Percentiles rank a stretch among this genome's conserved stretches.
phyloP scores from a whole-genome alignment of 176 grass and related monocot genomes.

The Zoysia pacifica region DNA sequence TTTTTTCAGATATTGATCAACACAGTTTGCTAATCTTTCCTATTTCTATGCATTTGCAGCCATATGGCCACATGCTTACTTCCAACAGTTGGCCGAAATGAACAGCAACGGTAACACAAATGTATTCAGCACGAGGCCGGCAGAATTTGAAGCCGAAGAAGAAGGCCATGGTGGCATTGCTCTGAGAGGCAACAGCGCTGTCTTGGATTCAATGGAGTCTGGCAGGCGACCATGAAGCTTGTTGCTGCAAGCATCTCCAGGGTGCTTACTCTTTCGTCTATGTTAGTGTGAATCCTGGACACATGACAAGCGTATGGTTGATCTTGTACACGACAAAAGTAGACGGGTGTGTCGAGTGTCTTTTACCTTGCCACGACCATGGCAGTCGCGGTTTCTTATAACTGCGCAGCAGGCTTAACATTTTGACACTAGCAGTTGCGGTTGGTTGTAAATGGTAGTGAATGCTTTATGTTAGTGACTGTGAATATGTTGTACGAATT shows the following conservation, averaged over 20 bases:
- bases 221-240: constrained; percentile 40
- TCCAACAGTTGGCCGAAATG: constrained; percentile 46
- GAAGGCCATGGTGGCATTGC: constrained; percentile 22
- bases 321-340: background rate
- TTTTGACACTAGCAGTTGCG: background rate
- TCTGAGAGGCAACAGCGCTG: constrained; percentile 31
- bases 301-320: background rate
- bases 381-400: background rate
- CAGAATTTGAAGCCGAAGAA: constrained; percentile 15
- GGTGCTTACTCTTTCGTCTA: background rate
- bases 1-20: no score
- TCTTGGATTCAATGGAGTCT: constrained; percentile 46
- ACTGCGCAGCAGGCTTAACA: background rate
- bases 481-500: constrained; percentile 18
- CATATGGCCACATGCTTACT: constrained; percentile 61
- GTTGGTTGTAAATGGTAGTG: constrained; percentile 16
- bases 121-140: constrained; percentile 19
- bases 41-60: constrained; percentile 39
- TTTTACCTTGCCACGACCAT: background rate
- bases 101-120: constrained; percentile 33
- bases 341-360: background rate
- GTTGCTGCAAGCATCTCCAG: background rate
- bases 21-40: background rate
- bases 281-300: background rate
- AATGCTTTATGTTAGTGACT: constrained; percentile 22